These are phyloP conservation scores for Linum tenue DNA, from an alignment of 345 rosid genomes.

Conservation along the genomic window DNA sequence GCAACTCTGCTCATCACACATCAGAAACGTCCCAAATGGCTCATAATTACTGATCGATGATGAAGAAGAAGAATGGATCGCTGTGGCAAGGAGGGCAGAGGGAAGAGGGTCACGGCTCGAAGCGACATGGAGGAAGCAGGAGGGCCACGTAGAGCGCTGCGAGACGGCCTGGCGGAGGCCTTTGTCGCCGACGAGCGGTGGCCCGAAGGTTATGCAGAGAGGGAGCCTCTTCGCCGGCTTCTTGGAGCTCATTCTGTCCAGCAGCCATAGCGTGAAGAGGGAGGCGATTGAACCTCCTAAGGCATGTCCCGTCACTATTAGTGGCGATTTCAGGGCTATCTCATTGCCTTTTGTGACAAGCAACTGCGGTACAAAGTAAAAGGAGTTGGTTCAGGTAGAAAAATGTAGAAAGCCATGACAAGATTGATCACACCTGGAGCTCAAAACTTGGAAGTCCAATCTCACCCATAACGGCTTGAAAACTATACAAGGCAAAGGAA, in stretches of 20 bases:
- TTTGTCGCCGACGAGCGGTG: slow-evolving; percentile 41
- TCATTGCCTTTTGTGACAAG: not conserved
- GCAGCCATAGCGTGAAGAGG: slow-evolving; percentile 59
- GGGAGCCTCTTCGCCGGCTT: slow-evolving; percentile 18
- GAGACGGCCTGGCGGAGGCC: slow-evolving; percentile 29
- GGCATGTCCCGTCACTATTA: slow-evolving; percentile 45
- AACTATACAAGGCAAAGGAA: not conserved
- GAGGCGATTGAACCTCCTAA: slow-evolving; percentile 66
- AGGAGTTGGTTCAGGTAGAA: too few relatives aligned
- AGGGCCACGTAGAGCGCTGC: slow-evolving; percentile 25
- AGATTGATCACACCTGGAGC: not conserved
- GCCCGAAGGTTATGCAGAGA: slow-evolving; percentile 66
- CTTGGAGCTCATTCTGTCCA: slow-evolving; percentile 21
- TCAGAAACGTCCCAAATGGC: slow-evolving; percentile 53
- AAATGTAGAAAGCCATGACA: not conserved
- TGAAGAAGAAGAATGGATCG: not conserved
- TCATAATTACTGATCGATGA: slow-evolving; percentile 14
- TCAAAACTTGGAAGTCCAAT: not conserved
- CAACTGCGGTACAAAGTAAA: slow-evolving; percentile 6
- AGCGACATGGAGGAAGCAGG: slow-evolving; percentile 51
- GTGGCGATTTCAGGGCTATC: slow-evolving; percentile 7
- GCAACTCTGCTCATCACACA: slow-evolving; percentile 27
- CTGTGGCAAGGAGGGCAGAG: slow-evolving; percentile 12
- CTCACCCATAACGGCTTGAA: not conserved
- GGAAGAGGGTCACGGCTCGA: slow-evolving; percentile 27